Conservation (phyloP, 192 early-diverging fungal genomes). For the Nowakowskiella sp. region DNA sequence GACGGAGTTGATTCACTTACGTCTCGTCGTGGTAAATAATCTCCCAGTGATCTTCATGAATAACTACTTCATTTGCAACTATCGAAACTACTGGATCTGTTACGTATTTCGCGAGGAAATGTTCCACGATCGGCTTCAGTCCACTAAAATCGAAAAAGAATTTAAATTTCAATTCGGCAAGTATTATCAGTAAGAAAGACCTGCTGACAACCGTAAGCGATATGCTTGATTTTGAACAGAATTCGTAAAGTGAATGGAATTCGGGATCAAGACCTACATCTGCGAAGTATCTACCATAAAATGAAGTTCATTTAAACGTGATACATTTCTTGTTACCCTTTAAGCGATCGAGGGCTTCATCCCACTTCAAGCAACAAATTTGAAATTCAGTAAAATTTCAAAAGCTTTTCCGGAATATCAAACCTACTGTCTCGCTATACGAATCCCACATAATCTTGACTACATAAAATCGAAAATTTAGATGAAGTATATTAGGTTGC, state of each 20-base stretch:
- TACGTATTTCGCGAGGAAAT: slow-evolving; percentile 42
- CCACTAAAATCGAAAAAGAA: slow-evolving; percentile 43
- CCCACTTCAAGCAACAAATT: slow-evolving; percentile 33
- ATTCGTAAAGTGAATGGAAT: slow-evolving; percentile 49
- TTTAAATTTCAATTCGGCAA: neutral
- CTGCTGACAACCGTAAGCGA: slow-evolving; percentile 60
- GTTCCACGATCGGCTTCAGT: slow-evolving; percentile 38
- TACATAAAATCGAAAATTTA: too few relatives aligned
- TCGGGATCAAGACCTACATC: slow-evolving; percentile 55
- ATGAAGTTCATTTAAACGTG: too few relatives aligned
- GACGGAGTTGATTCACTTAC: neutral
- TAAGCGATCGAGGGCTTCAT: slow-evolving; percentile 33
- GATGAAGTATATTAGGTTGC: too few relatives aligned
- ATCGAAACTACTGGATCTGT: slow-evolving; percentile 33
- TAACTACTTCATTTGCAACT: slow-evolving; percentile 24
- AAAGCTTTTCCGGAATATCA: too few relatives aligned
- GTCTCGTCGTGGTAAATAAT: slow-evolving; percentile 57
- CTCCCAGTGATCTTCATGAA: slow-evolving; percentile 54
- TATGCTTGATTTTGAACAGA: slow-evolving; percentile 34
- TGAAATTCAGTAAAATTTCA: too few relatives aligned
- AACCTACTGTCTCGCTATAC: too few relatives aligned
- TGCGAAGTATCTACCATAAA: slow-evolving; percentile 4
- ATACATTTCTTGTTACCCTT: too few relatives aligned
- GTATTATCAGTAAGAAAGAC: slow-evolving; percentile 6
- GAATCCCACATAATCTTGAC: slow-evolving; percentile 44